phyloP scores from a whole-genome alignment of 2,329 filamentous ascomycete species.

The Didymella arachidicola region DNA sequence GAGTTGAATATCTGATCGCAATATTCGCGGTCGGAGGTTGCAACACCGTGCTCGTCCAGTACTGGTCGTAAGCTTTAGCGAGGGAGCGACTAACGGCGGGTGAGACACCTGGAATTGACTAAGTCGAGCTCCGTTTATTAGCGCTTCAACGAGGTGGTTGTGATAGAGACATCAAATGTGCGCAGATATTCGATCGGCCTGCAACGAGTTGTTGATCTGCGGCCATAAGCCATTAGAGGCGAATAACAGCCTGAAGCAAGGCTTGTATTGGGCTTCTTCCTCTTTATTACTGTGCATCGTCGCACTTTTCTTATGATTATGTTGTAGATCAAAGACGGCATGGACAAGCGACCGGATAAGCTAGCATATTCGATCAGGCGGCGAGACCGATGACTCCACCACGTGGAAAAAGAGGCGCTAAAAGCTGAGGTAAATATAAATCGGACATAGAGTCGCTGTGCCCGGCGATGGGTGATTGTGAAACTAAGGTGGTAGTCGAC shows the following conservation, averaged over 20 bases:
- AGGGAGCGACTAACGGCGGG: not conserved
- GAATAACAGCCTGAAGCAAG: not conserved
- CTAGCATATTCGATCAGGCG: not conserved
- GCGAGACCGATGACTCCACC: constrained; percentile 4
- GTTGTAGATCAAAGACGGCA: not conserved
- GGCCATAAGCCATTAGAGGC: not conserved
- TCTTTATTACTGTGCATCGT: not conserved
- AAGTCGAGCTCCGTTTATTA: not conserved
- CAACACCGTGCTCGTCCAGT: not conserved
- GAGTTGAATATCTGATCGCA: not conserved
- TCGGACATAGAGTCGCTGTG: not conserved
- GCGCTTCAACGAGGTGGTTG: not conserved
- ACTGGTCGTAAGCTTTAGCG: not conserved
- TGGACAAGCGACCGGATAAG: not conserved
- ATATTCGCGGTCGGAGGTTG: not conserved
- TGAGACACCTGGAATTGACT: not conserved
- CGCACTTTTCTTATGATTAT: not conserved
- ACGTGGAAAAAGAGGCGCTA: constrained; percentile 2
- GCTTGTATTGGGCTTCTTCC: not conserved
- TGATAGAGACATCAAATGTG: not conserved
- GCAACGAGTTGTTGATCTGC: not conserved
- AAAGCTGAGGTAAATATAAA: not conserved
- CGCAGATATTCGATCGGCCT: not conserved
- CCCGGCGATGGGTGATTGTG: not conserved
- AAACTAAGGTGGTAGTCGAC: not conserved